A percentile compares a stretch with the other conserved stretches of the same genome.
phyloP scores from a whole-genome alignment of 495 filamentous ascomycete species.

The Xylaria grammica region DNA sequence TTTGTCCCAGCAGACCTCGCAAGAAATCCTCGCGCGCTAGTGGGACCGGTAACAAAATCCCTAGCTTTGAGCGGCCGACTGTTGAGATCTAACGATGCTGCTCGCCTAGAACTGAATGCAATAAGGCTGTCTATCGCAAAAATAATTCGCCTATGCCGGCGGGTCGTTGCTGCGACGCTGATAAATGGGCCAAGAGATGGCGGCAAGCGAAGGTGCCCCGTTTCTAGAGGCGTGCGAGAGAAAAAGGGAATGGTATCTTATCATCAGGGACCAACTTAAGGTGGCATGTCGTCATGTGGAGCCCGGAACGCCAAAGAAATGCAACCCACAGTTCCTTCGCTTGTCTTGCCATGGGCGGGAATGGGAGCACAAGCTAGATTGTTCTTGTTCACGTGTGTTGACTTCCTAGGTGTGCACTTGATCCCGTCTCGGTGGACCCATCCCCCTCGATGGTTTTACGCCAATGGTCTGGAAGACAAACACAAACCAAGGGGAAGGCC shows the following conservation, averaged over 20 bases:
- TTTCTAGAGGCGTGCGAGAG: neutral
- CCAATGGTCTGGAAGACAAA: conserved; percentile 97
- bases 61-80: neutral
- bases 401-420: conserved; percentile 46
- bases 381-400: conserved; percentile 36
- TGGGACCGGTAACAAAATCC: neutral
- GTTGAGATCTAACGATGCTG: conserved; percentile 18
- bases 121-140: conserved; percentile 22
- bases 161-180: conserved; percentile 11
- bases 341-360: conserved; percentile 8
- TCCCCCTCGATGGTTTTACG: conserved; percentile 95
- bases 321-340: conserved; percentile 28
- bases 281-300: conserved; percentile 24
- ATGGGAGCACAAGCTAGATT: neutral
- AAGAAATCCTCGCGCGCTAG: neutral
- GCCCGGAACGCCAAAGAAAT: conserved; percentile 39
- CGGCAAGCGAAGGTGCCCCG: neutral
- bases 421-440: conserved; percentile 61
- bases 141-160: conserved; percentile 1
- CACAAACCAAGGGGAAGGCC: conserved; percentile 96
- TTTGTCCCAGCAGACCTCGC: conserved; percentile 20
- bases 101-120: conserved; percentile 13
- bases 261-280: conserved; percentile 18
- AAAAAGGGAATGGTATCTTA: conserved; percentile 24
- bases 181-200: conserved; percentile 3